Percentiles rank a stretch among this genome's conserved stretches.
These are phyloP conservation scores for Pseudogymnoascus sp. DNA, from an alignment of 2,329 filamentous ascomycete genomes.

Conservation along the genomic window DNA sequence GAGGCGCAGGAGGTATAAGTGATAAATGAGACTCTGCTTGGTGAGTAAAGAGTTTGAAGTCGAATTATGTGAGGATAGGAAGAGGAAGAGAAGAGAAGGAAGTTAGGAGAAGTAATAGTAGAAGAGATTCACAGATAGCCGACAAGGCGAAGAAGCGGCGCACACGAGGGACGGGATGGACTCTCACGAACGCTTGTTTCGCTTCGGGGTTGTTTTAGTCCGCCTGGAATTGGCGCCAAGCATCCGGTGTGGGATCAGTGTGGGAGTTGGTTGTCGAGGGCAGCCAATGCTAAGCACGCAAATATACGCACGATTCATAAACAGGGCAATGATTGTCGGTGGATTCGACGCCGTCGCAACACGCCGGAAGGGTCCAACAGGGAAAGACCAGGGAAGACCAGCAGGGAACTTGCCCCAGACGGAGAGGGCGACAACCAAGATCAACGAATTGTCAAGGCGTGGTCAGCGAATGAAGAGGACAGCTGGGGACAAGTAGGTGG, in stretches of 20 bases:
- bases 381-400: neutral
- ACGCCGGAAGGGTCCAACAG: neutral
- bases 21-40: neutral
- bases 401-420: slow-evolving; percentile 3
- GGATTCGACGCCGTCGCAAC: neutral
- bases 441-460: neutral
- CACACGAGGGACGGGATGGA: neutral
- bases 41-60: neutral
- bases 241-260: neutral
- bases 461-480: neutral
- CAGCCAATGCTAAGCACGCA: slow-evolving; percentile 1
- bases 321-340: slow-evolving; percentile 4
- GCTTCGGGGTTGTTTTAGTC: neutral
- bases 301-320: neutral
- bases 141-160: neutral
- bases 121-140: neutral
- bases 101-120: neutral
- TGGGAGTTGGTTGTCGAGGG: neutral
- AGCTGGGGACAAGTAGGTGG: neutral
- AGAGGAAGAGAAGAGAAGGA: neutral
- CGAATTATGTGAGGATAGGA: neutral
- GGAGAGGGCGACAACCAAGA: neutral
- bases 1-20: neutral
- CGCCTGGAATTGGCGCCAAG: slow-evolving; percentile 2
- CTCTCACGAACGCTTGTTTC: neutral